Base-by-base conservation (phyloP, 2,329 filamentous ascomycete genomes). In the Bipolaris zeicola region DNA sequence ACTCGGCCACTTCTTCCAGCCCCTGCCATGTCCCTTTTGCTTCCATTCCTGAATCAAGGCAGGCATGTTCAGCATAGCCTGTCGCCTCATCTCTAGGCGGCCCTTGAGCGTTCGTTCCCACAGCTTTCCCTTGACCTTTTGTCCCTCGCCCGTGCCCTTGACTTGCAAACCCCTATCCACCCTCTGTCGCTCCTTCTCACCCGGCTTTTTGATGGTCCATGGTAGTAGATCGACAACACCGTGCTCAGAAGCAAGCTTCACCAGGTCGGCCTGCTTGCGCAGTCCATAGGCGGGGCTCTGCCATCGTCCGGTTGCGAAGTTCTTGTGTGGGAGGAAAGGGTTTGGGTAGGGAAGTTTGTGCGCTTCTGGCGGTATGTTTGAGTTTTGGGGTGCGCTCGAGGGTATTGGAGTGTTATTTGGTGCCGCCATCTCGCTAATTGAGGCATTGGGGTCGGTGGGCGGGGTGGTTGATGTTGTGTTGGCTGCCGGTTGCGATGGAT, bases 11-110 rank as follows among this genome's bases (percentile, higher is more conserved):
- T 89, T 88, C 80, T 87, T 89, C 87, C 87, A 90, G 42, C 88
- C 87, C 74, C 87, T 81, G 68, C 89, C 88, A 76, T 91, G 88
- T 63, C 89, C 88, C 80, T 82, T 83, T 84, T 88, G 70, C 67
- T 96, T 96, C 95, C 94, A 99, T 77, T 90, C 83, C 77, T 89
- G 86, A 76, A 99, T 91, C 81, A 98, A 85, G 71, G 89, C 87
- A 62, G 94, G 92, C 95, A 99, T 99, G 58, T 89, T 88, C 81
- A 96, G 78, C 91, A 98, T 97, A 57, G 95, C 95, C 77, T 91
- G 85, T 83, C 89, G 90, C 79, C 92, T 88, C 80, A 90, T 87
- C 76, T 96, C 92, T 84, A 98, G 87, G 82, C 88, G 87, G 60
- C 85, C 82, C 79, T 90, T 88, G 81, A 97, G 81, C 70, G 89